Percentiles rank a stretch among this genome's conserved stretches.
Conservation (phyloP, 176 grass and related monocot genomes). For the Bothriochloa decipiens region DNA sequence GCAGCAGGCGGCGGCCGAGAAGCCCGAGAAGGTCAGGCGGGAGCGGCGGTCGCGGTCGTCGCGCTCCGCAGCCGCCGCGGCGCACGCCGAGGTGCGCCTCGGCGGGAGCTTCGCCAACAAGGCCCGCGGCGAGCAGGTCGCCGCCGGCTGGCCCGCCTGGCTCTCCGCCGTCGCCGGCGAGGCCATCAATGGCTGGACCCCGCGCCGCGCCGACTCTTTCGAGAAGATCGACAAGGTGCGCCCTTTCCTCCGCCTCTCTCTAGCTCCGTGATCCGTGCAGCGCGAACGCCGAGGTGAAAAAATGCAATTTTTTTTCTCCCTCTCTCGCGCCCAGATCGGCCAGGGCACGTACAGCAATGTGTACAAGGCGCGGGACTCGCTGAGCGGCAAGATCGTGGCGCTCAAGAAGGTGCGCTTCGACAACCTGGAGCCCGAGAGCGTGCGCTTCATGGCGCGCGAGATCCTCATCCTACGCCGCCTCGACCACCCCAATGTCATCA, state of each 20-base stretch:
- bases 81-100: constrained; percentile 45
- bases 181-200: constrained; percentile 74
- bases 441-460: constrained; percentile 89
- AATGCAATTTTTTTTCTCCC: constrained; percentile 29
- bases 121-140: constrained; percentile 80
- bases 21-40: constrained; percentile 46
- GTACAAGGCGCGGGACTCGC: constrained; percentile 80
- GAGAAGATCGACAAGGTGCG: constrained; percentile 93
- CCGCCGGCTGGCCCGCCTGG: constrained; percentile 83
- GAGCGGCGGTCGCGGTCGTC: constrained; percentile 54
- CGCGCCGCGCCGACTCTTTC: constrained; percentile 80
- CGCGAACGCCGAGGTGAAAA: constrained; percentile 27
- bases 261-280: constrained; percentile 41
- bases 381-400: constrained; percentile 76
- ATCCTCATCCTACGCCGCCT: constrained; percentile 82
- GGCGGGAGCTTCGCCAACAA: constrained; percentile 74
- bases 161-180: constrained; percentile 87
- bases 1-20: constrained; percentile 14
- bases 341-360: constrained; percentile 94
- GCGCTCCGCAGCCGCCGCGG: constrained; percentile 22
- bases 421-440: constrained; percentile 84
- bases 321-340: constrained; percentile 49
- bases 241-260: neutral
- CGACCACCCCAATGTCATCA: constrained; percentile 82
- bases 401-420: constrained; percentile 94